A percentile compares a stretch with the other conserved stretches of the same genome.
Conservation (phyloP, 805 yeast species). For the Maudiozyma turicensis region DNA sequence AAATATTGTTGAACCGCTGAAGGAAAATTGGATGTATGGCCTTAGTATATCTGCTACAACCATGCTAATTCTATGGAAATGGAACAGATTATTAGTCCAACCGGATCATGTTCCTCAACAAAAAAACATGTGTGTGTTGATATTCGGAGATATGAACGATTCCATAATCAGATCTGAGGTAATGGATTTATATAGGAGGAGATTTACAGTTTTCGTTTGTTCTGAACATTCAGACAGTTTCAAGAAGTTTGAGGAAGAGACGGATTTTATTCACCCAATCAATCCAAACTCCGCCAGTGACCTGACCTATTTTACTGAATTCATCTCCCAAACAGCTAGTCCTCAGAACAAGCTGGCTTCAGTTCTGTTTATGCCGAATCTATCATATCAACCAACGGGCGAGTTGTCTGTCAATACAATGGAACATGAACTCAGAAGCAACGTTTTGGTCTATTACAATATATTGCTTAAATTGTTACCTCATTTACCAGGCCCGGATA, state of each 20-base stretch:
- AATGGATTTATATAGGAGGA: slow-evolving; percentile 28
- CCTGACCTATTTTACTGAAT: slow-evolving; percentile 13
- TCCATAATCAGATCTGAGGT: slow-evolving; percentile 29
- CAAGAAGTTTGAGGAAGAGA: slow-evolving; percentile 21
- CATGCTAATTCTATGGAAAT: slow-evolving; percentile 10
- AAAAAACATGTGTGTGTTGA: slow-evolving; percentile 15
- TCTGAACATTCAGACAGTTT: slow-evolving; percentile 17
- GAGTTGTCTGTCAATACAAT: slow-evolving; percentile 14
- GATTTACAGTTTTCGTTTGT: slow-evolving; percentile 26
- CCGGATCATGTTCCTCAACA: slow-evolving; percentile 13
- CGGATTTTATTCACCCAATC: slow-evolving; percentile 20
- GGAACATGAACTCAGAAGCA: slow-evolving; percentile 19
- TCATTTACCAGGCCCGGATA: slow-evolving; percentile 8
- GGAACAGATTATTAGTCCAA: slow-evolving; percentile 4
- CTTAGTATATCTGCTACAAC: slow-evolving; percentile 12
- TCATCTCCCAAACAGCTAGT: slow-evolving; percentile 4
- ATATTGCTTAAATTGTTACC: slow-evolving; percentile 18
- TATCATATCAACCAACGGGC: slow-evolving; percentile 26
- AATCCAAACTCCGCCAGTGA: slow-evolving; percentile 19
- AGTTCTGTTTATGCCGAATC: slow-evolving; percentile 25
- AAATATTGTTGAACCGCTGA: background rate
- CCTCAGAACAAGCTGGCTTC: slow-evolving; percentile 14
- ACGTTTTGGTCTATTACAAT: slow-evolving; percentile 16
- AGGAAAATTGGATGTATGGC: slow-evolving; percentile 10
- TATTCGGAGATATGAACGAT: slow-evolving; percentile 28